Evolutionary conservation across 106 monocot species (phyloP), one percentile per base, ranked within the genome.

Genomic region (Cymbidium sinense): DNA sequence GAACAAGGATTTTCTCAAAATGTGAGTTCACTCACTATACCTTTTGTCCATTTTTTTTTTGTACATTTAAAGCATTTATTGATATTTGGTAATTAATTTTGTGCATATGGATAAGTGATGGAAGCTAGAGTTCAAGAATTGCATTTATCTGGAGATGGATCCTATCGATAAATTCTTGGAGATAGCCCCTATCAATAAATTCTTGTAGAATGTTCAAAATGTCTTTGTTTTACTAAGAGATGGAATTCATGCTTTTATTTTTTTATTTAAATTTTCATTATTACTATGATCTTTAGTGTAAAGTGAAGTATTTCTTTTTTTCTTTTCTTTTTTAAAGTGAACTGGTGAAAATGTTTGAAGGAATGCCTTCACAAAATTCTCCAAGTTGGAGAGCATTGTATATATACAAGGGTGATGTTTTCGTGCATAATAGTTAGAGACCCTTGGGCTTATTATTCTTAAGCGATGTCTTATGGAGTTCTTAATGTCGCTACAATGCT

Each of bases 1-100:
- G 85, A 96, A 87, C 64, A 85, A 91, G 79, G 96, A 92, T 87
- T 98, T 98, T 52, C 94, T 98, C 21, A 94, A 94, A 81, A 84
- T 70, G 95, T 82, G 74, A 55, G 86, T 33, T 37, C 39, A 20
- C n/a, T n/a, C 37, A 15, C 21, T 70, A n/a, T 6, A 39, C 15
- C 1, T 11, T 18, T 54, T 0, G 12, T 2, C 20, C 4, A 4
- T 17, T 33, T n/a, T 31, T 34, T n/a, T n/a, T n/a, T n/a, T 35
- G 30, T 31, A 28, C 35, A 58, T 5, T 58, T 58, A 47, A 18
- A n/a, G 21, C 21, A 12, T 61, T 61, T 61, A 20, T 5, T 18
- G n/a, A 4, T 61, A 23, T 61, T 61, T 23, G 58, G 13, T 18
- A 21, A 21, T 61, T 61, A 0, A 15, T 61, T 61, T 4, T 61